Base-by-base conservation (phyloP, 108 stramenopile genomes). In the Skeletonema tropicum region DNA sequence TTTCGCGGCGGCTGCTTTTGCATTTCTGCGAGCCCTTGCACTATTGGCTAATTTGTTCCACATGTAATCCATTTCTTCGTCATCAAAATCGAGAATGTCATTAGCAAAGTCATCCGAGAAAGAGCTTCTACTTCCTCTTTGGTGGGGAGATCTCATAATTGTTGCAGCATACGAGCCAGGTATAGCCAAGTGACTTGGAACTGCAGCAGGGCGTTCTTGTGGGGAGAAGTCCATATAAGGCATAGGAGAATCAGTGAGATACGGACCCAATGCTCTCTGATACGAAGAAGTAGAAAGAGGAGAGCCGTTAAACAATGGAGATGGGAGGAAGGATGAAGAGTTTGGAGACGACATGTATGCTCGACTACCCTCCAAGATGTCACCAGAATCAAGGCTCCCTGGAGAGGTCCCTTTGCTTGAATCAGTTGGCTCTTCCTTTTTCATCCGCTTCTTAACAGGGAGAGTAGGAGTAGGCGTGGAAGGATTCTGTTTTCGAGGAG, bases 31-130 rank as follows among this genome's bases (percentile, higher is more conserved):
- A 23, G 52, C 52, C 23, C 52, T 55, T 0, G 52, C 52, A 10
- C 52, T 55, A 21, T 2, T 23, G 23, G 52, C 52, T 55, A 55
- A 23, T 8, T 25, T 55, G 52, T 55, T 55, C 52, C 52, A 55
- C 52, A 55, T 55, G 52, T 55, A 55, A 8, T 55, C 52, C 52
- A 55, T 55, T 55, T 55, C 52, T 55, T 55, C 21, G 10, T 55
- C 52, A 55, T 55, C 52, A 2, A 55, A 55, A 55, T 55, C 52
- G 23, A 55, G 52, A 55, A 55, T 55, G n/a, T 55, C 52, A 10
- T 55, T 6, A 23, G 52, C 52, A 23, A 55, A 55, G 23, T 55
- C 52, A 23, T 23, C 52, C 9, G 23, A 2, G 52, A 23, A 55
- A 23, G 52, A 23, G 23, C 9, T 55, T 23, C 21, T 9, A 6